phyloP scores from a whole-genome alignment of 768 basidiomycete species.

The Royoungia palumana region DNA sequence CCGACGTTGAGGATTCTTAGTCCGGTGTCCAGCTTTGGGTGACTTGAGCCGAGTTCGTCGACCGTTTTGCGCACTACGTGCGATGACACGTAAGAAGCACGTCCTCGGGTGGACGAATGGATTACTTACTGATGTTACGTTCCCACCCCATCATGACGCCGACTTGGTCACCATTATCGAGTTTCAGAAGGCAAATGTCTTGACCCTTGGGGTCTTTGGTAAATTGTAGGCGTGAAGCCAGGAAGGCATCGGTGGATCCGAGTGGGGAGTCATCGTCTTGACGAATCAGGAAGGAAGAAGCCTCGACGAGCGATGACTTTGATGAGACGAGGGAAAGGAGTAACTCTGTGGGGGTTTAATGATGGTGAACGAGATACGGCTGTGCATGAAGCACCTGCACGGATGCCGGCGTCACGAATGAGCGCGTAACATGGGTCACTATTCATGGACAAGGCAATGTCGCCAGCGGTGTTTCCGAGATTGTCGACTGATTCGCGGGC shows the following conservation, averaged over 20 bases:
- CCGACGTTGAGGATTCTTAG: slow-evolving; percentile 85
- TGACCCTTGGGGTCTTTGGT: slow-evolving; percentile 69
- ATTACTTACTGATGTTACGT: slow-evolving; percentile 60
- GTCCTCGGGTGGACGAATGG: background rate
- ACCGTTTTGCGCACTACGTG: slow-evolving; percentile 75
- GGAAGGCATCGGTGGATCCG: slow-evolving; percentile 64
- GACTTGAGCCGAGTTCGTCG: slow-evolving; percentile 50
- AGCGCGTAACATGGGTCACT: slow-evolving; percentile 66
- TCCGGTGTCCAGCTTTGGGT: slow-evolving; percentile 42
- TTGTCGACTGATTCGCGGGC: slow-evolving; percentile 56
- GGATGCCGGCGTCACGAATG: slow-evolving; percentile 90
- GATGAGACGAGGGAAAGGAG: slow-evolving; percentile 63
- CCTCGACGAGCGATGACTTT: slow-evolving; percentile 28
- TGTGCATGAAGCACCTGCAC: slow-evolving; percentile 59
- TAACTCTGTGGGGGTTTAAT: slow-evolving; percentile 49
- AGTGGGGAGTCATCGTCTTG: slow-evolving; percentile 53
- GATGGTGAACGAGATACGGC: slow-evolving; percentile 1
- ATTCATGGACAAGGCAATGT: slow-evolving; percentile 86
- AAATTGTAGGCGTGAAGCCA: slow-evolving; percentile 68
- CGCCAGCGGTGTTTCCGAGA: slow-evolving; percentile 79
- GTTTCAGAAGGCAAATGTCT: slow-evolving; percentile 71
- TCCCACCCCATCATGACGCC: slow-evolving; percentile 99
- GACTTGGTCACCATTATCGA: slow-evolving; percentile 67
- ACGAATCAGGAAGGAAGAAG: slow-evolving; percentile 41
- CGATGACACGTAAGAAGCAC: slow-evolving; percentile 18